Conservation (phyloP, 169 alveolate genomes). For the Plasmodium sp. region DNA sequence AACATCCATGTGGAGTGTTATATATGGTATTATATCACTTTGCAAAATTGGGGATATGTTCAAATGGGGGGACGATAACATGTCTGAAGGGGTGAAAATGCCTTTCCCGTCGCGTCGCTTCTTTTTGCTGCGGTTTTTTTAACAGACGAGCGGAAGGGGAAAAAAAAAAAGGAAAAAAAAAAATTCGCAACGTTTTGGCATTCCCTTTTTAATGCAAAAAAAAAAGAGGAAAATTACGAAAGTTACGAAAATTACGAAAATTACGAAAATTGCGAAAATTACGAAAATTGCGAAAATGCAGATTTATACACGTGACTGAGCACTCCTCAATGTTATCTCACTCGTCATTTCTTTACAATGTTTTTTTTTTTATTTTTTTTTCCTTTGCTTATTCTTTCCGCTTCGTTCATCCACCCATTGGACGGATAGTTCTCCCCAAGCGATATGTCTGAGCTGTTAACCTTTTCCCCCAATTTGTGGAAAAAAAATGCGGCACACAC, state of each 20-base stretch:
- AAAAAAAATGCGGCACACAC: background rate
- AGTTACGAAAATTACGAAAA: background rate
- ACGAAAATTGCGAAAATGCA: background rate
- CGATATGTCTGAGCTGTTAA: background rate
- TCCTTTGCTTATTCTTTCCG: background rate
- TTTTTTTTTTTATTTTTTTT: background rate
- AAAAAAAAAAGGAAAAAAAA: background rate
- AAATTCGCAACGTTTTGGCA: no score
- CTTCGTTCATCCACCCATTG: background rate
- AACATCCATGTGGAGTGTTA: background rate
- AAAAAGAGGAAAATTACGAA: background rate
- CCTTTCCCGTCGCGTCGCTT: background rate
- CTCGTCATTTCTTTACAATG: background rate
- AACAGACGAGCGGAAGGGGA: background rate
- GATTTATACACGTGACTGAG: background rate
- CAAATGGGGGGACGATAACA: background rate
- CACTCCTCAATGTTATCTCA: background rate
- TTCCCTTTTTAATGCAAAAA: no score
- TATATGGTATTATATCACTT: background rate
- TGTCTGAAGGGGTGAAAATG: background rate
- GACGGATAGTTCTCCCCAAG: background rate
- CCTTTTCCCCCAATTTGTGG: background rate
- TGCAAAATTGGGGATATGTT: background rate
- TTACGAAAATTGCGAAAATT: background rate
- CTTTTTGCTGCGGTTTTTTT: background rate